phyloP scores from a whole-genome alignment of 305 asterid species.

The Fraxinus baroniana region DNA sequence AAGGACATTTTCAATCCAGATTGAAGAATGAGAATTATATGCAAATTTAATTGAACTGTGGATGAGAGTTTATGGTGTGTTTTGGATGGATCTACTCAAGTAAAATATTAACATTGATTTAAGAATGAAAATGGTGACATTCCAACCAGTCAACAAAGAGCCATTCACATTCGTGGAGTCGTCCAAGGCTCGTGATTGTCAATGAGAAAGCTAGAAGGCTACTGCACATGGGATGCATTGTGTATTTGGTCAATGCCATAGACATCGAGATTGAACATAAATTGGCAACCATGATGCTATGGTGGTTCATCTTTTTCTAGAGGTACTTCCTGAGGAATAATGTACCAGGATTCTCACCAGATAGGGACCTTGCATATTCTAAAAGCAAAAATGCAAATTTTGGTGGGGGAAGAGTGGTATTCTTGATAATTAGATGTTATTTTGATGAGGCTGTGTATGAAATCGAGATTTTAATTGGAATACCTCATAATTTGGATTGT shows the following conservation, averaged over 20 bases:
- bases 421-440: neutral
- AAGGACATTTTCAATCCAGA: neutral
- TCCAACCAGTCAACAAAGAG: neutral
- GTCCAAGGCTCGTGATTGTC: neutral
- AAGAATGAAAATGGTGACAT: neutral
- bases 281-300: neutral
- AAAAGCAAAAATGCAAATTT: neutral
- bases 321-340: neutral
- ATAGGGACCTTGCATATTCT: neutral
- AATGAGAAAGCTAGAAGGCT: neutral
- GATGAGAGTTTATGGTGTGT: neutral
- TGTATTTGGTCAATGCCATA: neutral
- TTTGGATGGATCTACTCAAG: neutral
- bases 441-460: neutral
- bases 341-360: neutral
- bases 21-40: neutral
- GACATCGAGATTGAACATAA: neutral
- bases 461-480: neutral
- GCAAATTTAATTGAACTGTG: neutral
- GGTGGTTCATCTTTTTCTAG: neutral
- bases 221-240: neutral
- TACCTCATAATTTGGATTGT: neutral
- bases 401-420: neutral
- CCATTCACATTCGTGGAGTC: neutral
- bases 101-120: neutral